phyloP scores from a whole-genome alignment of 139 green algal species.

The Chlorella sp. region DNA sequence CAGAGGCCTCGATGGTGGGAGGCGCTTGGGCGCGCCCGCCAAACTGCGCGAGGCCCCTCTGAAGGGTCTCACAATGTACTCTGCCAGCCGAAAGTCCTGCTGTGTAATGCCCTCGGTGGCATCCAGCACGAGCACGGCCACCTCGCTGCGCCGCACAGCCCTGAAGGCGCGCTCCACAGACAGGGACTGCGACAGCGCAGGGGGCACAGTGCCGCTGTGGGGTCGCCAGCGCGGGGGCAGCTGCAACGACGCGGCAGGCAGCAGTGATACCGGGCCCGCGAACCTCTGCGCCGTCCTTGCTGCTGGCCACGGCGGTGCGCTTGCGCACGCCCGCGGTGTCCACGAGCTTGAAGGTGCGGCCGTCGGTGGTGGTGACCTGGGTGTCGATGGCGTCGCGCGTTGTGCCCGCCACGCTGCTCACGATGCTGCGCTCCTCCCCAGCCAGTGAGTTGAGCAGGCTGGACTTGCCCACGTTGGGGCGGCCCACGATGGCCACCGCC shows the following conservation, averaged over 20 bases:
- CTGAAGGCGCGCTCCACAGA: conserved; percentile 82
- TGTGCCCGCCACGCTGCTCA: conserved; percentile 92
- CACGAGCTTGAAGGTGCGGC: conserved; percentile 82
- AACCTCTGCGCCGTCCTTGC: conserved; percentile 66
- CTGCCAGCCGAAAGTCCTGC: conserved; percentile 75
- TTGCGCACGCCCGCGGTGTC: conserved; percentile 97
- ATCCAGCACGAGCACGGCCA: conserved; percentile 93
- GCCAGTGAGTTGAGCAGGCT: conserved; percentile 91
- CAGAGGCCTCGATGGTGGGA: no score
- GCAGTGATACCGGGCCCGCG: background rate
- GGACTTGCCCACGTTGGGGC: conserved; percentile 97
- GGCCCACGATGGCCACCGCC: conserved; percentile 91
- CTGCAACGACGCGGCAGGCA: background rate
- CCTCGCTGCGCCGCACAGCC: conserved; percentile 85
- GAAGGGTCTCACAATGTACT: conserved; percentile 58
- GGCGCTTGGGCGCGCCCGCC: no score
- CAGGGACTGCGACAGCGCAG: conserved; percentile 62
- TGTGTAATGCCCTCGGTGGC: conserved; percentile 70
- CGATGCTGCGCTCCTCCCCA: conserved; percentile 87
- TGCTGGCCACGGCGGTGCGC: conserved; percentile 66
- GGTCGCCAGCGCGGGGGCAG: no score
- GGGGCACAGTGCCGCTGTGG: background rate
- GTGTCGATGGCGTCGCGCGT: conserved; percentile 96
- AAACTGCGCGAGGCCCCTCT: no score
- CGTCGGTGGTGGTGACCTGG: conserved; percentile 63